phyloP scores from a whole-genome alignment of 2,329 filamentous ascomycete species.

The Fusarium zealandicum region DNA sequence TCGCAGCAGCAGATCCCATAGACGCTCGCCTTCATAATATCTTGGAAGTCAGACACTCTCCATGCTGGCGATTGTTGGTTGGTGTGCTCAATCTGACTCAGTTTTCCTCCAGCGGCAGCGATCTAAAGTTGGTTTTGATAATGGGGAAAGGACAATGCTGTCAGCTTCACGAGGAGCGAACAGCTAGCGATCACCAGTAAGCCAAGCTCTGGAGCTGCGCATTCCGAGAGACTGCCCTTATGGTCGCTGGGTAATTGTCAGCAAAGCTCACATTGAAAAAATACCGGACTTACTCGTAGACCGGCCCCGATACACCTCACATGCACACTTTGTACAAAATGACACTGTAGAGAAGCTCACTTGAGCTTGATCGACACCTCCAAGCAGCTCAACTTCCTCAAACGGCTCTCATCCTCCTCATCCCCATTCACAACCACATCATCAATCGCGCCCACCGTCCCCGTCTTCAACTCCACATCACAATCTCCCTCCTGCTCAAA shows the following conservation, averaged over 20 bases:
- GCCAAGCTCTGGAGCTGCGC: conserved; percentile 13
- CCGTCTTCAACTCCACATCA: conserved; percentile 65
- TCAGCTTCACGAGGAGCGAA: conserved; percentile 10
- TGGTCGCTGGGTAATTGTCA: conserved; percentile 12
- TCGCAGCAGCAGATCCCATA: neutral
- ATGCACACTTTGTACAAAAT: conserved; percentile 15
- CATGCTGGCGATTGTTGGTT: conserved; percentile 21
- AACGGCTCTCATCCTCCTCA: conserved; percentile 51
- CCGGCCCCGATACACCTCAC: conserved; percentile 6
- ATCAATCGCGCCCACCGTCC: conserved; percentile 71
- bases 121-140: neutral
- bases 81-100: conserved; percentile 8
- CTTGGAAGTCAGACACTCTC: conserved; percentile 7
- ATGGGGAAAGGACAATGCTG: conserved; percentile 11
- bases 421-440: conserved; percentile 61
- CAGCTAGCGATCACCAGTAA: conserved; percentile 1
- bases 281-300: conserved; percentile 18
- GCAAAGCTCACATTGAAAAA: conserved; percentile 7
- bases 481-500: conserved; percentile 69
- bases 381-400: conserved; percentile 59
- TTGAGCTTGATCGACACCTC: conserved; percentile 57
- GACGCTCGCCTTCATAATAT: neutral
- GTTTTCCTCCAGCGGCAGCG: conserved; percentile 9
- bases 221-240: conserved; percentile 26
- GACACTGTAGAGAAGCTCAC: conserved; percentile 41